Percentiles rank a stretch among this genome's conserved stretches.
These are phyloP conservation scores for Chlorella sp. DNA, from an alignment of 139 green algal species.

Conservation along the genomic window DNA sequence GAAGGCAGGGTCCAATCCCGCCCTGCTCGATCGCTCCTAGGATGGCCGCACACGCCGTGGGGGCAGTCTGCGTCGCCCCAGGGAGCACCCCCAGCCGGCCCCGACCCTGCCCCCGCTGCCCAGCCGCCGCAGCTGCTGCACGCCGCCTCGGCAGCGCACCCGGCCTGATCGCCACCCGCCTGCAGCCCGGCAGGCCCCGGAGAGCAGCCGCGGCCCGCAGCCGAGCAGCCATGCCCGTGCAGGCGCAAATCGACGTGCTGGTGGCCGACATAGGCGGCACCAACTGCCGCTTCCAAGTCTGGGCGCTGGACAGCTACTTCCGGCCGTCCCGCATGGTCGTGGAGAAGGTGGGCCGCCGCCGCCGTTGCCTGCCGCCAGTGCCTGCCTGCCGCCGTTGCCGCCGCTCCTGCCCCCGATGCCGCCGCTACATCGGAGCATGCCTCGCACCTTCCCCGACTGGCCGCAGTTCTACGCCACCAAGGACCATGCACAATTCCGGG, in stretches of 20 bases:
- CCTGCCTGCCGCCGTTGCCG: not conserved
- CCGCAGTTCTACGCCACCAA: conserved; percentile 73
- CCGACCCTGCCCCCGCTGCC: too few relatives aligned
- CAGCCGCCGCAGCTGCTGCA: too few relatives aligned
- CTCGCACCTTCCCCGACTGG: not conserved
- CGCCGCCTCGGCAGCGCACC: too few relatives aligned
- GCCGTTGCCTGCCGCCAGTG: not conserved
- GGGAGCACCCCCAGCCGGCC: too few relatives aligned
- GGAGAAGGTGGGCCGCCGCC: conserved; percentile 35
- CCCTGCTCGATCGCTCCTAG: too few relatives aligned
- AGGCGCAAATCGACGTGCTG: conserved; percentile 55
- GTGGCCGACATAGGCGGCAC: conserved; percentile 95
- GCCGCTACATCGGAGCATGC: not conserved
- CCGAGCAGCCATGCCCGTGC: not conserved
- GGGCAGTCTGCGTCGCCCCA: too few relatives aligned
- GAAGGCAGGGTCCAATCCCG: too few relatives aligned
- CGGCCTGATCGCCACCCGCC: too few relatives aligned
- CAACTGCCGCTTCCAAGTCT: conserved; percentile 92
- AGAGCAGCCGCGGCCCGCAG: too few relatives aligned
- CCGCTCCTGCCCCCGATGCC: not conserved
- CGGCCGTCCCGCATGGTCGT: conserved; percentile 34
- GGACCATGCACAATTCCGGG: conserved; percentile 63
- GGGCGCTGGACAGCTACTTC: conserved; percentile 56
- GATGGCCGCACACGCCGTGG: too few relatives aligned
- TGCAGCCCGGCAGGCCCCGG: too few relatives aligned